phyloP scores from a whole-genome alignment of 805 yeast species.

The Schwanniomyces pseudopolymorphus region DNA sequence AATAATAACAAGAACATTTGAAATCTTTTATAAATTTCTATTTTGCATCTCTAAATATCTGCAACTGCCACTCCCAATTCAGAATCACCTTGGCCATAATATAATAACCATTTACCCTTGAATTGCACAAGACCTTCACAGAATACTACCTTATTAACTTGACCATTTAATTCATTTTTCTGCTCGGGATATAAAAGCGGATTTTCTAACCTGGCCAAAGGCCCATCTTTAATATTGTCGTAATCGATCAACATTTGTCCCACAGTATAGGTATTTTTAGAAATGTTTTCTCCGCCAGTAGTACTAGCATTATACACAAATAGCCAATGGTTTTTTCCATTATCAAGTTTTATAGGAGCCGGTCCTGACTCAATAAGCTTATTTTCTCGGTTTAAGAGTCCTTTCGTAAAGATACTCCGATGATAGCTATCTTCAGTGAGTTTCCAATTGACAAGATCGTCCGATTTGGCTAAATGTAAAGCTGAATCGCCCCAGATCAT shows the following conservation, averaged over 20 bases:
- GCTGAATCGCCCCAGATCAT: conserved; percentile 46
- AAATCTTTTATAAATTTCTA: not conserved
- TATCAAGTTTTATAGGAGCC: conserved; percentile 37
- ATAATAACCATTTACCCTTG: conserved; percentile 40
- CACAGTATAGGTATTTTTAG: conserved; percentile 32
- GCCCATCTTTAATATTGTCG: conserved; percentile 33
- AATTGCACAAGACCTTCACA: conserved; percentile 45
- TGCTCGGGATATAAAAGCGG: conserved; percentile 36
- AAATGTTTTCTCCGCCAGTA: conserved; percentile 31
- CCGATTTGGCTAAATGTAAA: conserved; percentile 35
- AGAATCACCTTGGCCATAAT: conserved; percentile 44
- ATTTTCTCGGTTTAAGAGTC: conserved; percentile 29
- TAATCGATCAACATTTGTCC: conserved; percentile 43
- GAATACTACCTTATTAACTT: conserved; percentile 42
- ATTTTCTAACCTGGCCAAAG: conserved; percentile 35
- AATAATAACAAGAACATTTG: too few species aligned
- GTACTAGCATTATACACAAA: conserved; percentile 41
- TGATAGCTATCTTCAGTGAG: conserved; percentile 18
- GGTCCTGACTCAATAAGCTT: conserved; percentile 43
- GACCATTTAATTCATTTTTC: conserved; percentile 36
- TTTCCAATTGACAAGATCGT: conserved; percentile 35
- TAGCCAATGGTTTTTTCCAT: conserved; percentile 31
- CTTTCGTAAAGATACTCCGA: conserved; percentile 24
- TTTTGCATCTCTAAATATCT: conserved; percentile 6
- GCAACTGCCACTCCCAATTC: conserved; percentile 44